phyloP scores from a whole-genome alignment of 768 basidiomycete genomes.

The Trametes cingulata region DNA sequence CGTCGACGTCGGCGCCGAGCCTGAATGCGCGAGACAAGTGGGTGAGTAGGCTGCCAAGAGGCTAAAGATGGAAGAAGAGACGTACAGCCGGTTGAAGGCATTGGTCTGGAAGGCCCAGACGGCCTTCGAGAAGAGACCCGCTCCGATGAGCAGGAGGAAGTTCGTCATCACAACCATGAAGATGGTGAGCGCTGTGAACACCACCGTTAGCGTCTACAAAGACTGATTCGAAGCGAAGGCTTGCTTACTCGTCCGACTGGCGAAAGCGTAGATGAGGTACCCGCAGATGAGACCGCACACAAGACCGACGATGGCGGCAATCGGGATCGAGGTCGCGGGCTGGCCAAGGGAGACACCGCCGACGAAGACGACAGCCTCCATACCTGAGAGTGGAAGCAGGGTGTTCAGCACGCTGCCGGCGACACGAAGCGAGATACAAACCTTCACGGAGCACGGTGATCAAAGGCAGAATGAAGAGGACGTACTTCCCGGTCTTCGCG shows the following conservation, averaged over 20 bases:
- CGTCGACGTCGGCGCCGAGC: constrained; percentile 75
- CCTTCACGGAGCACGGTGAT: constrained; percentile 95
- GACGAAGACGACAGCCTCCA: constrained; percentile 93
- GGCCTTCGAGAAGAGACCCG: constrained; percentile 86
- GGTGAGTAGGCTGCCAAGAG: not conserved
- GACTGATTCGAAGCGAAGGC: not conserved
- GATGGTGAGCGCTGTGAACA: constrained; percentile 60
- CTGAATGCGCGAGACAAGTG: constrained; percentile 13
- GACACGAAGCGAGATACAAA: constrained; percentile 13
- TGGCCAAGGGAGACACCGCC: constrained; percentile 90
- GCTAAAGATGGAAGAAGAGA: constrained; percentile 2
- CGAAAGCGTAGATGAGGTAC: constrained; percentile 77
- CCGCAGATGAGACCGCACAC: constrained; percentile 76
- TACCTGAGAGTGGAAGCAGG: constrained; percentile 39
- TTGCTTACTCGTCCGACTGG: constrained; percentile 64
- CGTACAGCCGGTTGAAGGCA: constrained; percentile 55
- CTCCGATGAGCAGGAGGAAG: constrained; percentile 89
- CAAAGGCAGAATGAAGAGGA: constrained; percentile 85
- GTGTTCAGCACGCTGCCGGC: not conserved
- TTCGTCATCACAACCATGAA: constrained; percentile 94
- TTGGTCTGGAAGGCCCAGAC: constrained; percentile 73
- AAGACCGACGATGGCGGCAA: constrained; percentile 86
- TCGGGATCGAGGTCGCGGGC: constrained; percentile 81
- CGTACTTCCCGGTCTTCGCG: constrained; percentile 72
- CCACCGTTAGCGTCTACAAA: not conserved